Conservation (phyloP, 1,139 yeast species). For the Zygoascus sp. region DNA sequence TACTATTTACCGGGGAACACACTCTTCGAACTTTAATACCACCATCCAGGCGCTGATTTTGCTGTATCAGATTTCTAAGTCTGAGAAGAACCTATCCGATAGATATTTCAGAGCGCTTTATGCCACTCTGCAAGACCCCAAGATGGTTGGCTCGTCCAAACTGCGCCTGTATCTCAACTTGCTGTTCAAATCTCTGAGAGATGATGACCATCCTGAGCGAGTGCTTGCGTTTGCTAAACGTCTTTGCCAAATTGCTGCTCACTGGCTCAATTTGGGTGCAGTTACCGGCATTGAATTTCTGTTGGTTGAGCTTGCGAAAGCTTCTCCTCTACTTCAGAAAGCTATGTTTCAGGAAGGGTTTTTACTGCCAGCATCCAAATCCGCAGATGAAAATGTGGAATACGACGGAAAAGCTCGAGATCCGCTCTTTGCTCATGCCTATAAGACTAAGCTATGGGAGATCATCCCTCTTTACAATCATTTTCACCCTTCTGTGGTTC, state of each 20-base stretch:
- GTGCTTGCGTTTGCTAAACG: slow-evolving; percentile 90
- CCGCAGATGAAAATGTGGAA: slow-evolving; percentile 34
- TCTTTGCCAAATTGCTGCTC: slow-evolving; percentile 74
- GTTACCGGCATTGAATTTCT: slow-evolving; percentile 85
- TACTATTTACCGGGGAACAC: slow-evolving; percentile 84
- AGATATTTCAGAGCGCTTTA: slow-evolving; percentile 85
- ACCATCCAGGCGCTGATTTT: slow-evolving; percentile 87
- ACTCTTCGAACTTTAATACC: slow-evolving; percentile 90
- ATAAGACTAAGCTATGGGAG: slow-evolving; percentile 83
- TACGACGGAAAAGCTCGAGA: slow-evolving; percentile 91
- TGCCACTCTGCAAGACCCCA: slow-evolving; percentile 81
- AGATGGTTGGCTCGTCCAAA: slow-evolving; percentile 78
- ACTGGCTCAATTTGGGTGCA: slow-evolving; percentile 87
- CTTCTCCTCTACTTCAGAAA: slow-evolving; percentile 49
- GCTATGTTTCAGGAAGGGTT: slow-evolving; percentile 33
- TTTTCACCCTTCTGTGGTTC: slow-evolving; percentile 86
- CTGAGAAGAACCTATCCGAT: slow-evolving; percentile 42
- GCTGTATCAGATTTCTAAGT: slow-evolving; percentile 62
- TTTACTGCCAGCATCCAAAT: slow-evolving; percentile 1
- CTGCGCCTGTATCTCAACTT: slow-evolving; percentile 77
- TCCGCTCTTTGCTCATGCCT: slow-evolving; percentile 83
- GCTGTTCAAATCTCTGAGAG: slow-evolving; percentile 75
- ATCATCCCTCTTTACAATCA: slow-evolving; percentile 65
- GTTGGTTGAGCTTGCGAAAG: slow-evolving; percentile 59
- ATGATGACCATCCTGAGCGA: slow-evolving; percentile 58